Base-by-base conservation (phyloP, 2,329 filamentous ascomycete genomes). In the Apiospora hydei region DNA sequence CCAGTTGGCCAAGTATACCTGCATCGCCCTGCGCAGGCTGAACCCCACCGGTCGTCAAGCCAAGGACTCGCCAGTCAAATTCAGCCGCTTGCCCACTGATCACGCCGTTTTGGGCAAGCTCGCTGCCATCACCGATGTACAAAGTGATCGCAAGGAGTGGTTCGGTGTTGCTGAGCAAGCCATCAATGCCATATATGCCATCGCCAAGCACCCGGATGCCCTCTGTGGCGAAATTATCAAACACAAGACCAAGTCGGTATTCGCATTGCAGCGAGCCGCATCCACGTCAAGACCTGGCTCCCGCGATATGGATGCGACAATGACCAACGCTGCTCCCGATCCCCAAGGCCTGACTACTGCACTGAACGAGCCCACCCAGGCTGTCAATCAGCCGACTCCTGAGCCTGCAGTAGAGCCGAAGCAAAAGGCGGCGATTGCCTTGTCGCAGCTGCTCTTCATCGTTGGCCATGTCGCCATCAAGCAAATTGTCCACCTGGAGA, bases 401-500 rank as follows among this genome's bases (percentile, higher is more conserved):
- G 79, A 82, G 57, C 77, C 79, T 21, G 74, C 79, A 7, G 82
- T 74, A n/a, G 84, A 85, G 75, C 82, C 86, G 11, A 90, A 88
- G 78, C 89, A 92, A 43, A 94, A 92, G 76, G 89, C 91, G 5
- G 91, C 94, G 0, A 88, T 95, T 67, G 91, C 90, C 0, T 86
- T 99, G 1, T 98, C 96, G 0, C 96, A 98, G 78, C 88, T 99
- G 1, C 87, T 99, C 0, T 98, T 98, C 80, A 93, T 98, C 47
- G 96, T 98, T 43, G 96, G 96, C 0, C 96, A 99, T 79, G 93
- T 98, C 67, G 96, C 96, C 18, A 96, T 99, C 80, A 99, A 99
- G 84, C 97, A 99, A 80, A 99, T 99, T 77, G 97, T 99, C 0
- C 96, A 99, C 81, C 89, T 99, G 14, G 96, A 99, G 78, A 88